phyloP scores from a whole-genome alignment of 345 rosid species.

The Acer negundo region DNA sequence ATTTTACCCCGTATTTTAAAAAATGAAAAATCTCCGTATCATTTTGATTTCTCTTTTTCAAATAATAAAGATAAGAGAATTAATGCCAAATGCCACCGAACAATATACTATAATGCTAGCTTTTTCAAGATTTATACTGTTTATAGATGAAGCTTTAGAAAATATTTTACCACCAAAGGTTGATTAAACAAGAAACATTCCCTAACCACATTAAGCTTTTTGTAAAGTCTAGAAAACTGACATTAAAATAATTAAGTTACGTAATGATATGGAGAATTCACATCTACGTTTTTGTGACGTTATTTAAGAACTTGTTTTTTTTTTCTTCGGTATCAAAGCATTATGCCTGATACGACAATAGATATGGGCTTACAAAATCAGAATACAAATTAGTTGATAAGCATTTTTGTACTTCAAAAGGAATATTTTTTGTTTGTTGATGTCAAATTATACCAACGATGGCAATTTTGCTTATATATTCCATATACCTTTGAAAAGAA shows the following conservation, averaged over 20 bases:
- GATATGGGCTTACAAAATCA: background rate
- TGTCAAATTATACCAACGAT: background rate
- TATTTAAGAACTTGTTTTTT: no score
- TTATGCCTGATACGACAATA: background rate
- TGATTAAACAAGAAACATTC: no score
- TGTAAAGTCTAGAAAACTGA: no score
- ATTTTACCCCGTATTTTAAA: no score
- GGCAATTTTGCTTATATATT: background rate
- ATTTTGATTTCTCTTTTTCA: no score
- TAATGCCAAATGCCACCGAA: background rate
- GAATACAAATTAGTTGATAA: background rate
- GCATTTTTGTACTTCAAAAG: background rate
- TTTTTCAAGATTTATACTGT: background rate
- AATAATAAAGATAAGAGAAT: background rate
- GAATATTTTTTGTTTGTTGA: background rate
- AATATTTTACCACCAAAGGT: background rate
- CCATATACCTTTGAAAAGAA: conserved; percentile 15
- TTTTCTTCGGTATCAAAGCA: background rate
- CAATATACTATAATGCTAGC: background rate
- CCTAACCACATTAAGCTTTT: no score
- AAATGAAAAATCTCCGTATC: no score
- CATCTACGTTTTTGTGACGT: no score
- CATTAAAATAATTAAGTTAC: background rate
- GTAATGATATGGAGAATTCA: no score
- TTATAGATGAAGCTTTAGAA: background rate